Base-by-base conservation (phyloP, 306 rosid species). In the Ochetophila trinervis region DNA sequence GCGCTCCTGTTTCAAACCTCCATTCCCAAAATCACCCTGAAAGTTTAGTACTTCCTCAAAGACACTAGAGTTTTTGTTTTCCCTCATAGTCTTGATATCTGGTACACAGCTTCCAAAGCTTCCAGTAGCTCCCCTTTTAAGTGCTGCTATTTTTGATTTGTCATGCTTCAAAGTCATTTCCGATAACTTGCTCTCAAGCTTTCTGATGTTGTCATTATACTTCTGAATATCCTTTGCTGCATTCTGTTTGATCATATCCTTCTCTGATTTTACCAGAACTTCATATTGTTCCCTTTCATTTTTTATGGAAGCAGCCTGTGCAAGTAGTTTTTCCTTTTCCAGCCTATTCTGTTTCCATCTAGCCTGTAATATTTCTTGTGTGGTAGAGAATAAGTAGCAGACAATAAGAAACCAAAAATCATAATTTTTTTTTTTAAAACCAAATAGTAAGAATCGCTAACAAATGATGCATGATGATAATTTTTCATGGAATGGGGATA, bases 1-100 rank as follows among this genome's bases (percentile, higher is more conserved):
- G 5, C 76, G 79, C 70, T 88, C 95, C 67, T 62, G 81, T 81
- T 67, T 85, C 80, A 85, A 52, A 18, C 63, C 76, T 32, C 52
- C 58, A 8, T n/a, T 68, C 74, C 45, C 57, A 13, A 20, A 60
- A 44, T 67, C 48, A 57, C 57, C 74, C 53, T 36, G 72, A 57
- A 21, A 37, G 65, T 72, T 71, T 55, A 27, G 53, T 18, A 5
- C 54, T 14, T 9, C 53, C n/a, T 68, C 70, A 37, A 55, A 53
- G 27, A 12, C 34, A 30, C 67, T 18, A 21, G 77, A 74, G 62
- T 69, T 73, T 71, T 68, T 67, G 71, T 54, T 55, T 35, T 65
- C 76, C 72, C 63, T 75, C 56, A 44, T 48, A 72, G 42, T 18
- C 52, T 60, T 72, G 19, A 50, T 58, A 71, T 61, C 73, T 10